phyloP scores from a whole-genome alignment of 768 basidiomycete genomes.

The Butyriboletus loyo region DNA sequence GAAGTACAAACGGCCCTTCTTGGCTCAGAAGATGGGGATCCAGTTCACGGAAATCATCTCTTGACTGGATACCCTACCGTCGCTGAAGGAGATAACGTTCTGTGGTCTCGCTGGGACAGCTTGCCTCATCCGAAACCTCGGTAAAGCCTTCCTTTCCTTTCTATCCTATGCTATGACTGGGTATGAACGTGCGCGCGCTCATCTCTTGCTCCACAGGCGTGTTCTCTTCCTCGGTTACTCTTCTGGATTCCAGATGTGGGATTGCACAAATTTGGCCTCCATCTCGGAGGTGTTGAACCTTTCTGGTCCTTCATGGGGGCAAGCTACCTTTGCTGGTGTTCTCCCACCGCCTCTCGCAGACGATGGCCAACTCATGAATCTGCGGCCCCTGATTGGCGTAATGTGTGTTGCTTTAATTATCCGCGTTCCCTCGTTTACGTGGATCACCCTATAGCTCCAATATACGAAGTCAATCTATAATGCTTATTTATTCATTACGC shows the following conservation, averaged over 20 bases:
- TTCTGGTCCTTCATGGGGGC: constrained; percentile 34
- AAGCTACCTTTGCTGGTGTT: constrained; percentile 38
- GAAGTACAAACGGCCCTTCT: constrained; percentile 13
- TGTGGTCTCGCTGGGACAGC: constrained; percentile 35
- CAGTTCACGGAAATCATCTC: constrained; percentile 9
- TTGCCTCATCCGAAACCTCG: constrained; percentile 20
- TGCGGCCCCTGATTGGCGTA: constrained; percentile 35
- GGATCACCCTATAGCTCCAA: constrained; percentile 19
- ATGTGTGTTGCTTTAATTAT: constrained; percentile 26
- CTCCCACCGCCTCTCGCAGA: constrained; percentile 32
- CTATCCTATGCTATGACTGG: neutral
- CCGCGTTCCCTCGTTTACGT: constrained; percentile 1
- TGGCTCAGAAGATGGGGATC: constrained; percentile 25
- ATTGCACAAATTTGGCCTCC: constrained; percentile 50
- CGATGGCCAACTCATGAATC: constrained; percentile 30
- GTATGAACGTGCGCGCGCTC: constrained; percentile 3
- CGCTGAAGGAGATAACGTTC: constrained; percentile 28
- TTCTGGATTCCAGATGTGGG: constrained; percentile 59
- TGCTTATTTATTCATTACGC: constrained; percentile 46
- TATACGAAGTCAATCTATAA: constrained; percentile 20
- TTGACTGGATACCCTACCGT: constrained; percentile 30
- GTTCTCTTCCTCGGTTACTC: constrained; percentile 54
- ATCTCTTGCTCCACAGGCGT: constrained; percentile 29
- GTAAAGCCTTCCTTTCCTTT: constrained; percentile 9
- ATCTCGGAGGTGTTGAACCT: constrained; percentile 56